These are phyloP conservation scores for Epichloe bromicola DNA, from an alignment of 2,329 filamentous ascomycete species.

Conservation along the genomic window DNA sequence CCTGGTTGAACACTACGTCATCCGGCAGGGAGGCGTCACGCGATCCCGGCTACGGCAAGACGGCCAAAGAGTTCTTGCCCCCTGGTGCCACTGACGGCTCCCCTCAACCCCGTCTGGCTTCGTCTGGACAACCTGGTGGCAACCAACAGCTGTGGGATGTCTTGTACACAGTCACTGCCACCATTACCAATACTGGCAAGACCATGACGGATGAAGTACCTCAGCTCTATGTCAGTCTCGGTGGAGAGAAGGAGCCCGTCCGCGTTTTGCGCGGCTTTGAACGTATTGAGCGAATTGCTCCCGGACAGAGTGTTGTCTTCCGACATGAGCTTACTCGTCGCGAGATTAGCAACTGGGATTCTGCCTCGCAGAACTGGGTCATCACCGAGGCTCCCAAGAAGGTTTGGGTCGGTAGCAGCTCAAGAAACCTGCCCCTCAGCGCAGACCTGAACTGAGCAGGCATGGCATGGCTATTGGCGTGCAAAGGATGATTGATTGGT, in stretches of 20 bases:
- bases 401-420: constrained; percentile 42
- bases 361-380: constrained; percentile 71
- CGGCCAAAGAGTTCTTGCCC: constrained; percentile 47
- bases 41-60: constrained; percentile 47
- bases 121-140: constrained; percentile 45
- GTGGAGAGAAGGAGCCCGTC: constrained; percentile 58
- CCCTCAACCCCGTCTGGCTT: constrained; percentile 40
- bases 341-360: constrained; percentile 82
- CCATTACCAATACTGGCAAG: constrained; percentile 58
- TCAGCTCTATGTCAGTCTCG: constrained; percentile 70
- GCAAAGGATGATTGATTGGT: neutral
- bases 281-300: constrained; percentile 51
- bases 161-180: constrained; percentile 53
- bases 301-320: constrained; percentile 57
- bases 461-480: neutral
- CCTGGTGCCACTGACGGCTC: constrained; percentile 39
- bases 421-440: constrained; percentile 36
- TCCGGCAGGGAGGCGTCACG: constrained; percentile 40
- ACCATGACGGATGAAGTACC: constrained; percentile 56
- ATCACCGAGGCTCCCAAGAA: constrained; percentile 37
- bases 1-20: constrained; percentile 55
- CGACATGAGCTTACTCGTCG: constrained; percentile 57
- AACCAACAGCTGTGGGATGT: constrained; percentile 55
- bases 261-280: constrained; percentile 69
- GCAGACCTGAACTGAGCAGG: constrained; percentile 5